phyloP scores from a whole-genome alignment of 371 early-diverging fungal genomes.

The Apophysomyces ossiformis region DNA sequence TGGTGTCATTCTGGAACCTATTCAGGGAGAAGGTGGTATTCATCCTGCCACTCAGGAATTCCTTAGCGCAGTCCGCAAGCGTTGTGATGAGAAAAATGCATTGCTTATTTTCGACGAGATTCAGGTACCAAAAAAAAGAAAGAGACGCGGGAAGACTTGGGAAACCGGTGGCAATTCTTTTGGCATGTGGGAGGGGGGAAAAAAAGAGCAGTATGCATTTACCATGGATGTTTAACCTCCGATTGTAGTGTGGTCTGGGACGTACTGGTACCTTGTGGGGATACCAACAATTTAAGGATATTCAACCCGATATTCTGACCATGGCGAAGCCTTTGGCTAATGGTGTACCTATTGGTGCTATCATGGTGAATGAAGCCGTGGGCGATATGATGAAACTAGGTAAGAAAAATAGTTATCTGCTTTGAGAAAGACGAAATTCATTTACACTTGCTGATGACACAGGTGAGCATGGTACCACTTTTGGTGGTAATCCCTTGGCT shows the following conservation, averaged over 20 bases:
- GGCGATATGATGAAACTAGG: constrained; percentile 77
- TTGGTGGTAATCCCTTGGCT: constrained; percentile 94
- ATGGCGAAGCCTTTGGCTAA: constrained; percentile 96
- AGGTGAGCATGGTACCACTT: constrained; percentile 97
- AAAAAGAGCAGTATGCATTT: too few relatives aligned
- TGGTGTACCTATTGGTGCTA: constrained; percentile 96
- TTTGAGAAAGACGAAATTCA: background rate
- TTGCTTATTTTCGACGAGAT: constrained; percentile 96
- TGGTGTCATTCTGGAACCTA: constrained; percentile 94
- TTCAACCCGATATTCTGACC: constrained; percentile 89
- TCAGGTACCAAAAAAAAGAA: constrained; percentile 63
- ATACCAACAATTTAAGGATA: constrained; percentile 70
- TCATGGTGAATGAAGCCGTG: constrained; percentile 76
- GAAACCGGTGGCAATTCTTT: too few relatives aligned
- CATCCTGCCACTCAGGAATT: constrained; percentile 72
- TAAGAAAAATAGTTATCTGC: constrained; percentile 16
- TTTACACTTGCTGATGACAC: background rate
- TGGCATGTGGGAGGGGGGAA: too few relatives aligned
- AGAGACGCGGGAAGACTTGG: too few relatives aligned
- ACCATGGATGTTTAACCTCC: constrained; percentile 29
- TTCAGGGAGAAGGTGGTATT: constrained; percentile 97
- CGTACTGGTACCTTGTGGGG: constrained; percentile 92
- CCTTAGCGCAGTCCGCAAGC: constrained; percentile 71
- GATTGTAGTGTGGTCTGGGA: constrained; percentile 82
- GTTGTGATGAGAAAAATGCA: constrained; percentile 83